phyloP scores from a whole-genome alignment of 208 protist genomes.

The Trypanosoma theileri region DNA sequence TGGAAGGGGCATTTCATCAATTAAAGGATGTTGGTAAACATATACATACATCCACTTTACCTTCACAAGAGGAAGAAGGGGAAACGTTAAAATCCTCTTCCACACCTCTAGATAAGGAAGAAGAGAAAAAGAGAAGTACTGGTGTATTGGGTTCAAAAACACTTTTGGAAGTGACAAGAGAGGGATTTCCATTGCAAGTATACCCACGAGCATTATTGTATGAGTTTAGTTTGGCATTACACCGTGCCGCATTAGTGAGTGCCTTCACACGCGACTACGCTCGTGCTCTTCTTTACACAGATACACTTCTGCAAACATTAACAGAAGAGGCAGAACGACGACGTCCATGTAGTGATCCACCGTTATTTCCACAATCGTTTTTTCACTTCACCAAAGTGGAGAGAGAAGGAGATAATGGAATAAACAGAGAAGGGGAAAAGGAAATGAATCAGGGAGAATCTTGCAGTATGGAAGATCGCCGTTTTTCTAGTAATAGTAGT shows the following conservation, averaged over 20 bases:
- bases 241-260: neutral
- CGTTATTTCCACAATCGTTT: neutral
- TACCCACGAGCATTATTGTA: neutral
- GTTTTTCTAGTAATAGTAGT: neutral
- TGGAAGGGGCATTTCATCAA: no score
- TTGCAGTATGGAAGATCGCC: neutral
- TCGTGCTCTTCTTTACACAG: neutral
- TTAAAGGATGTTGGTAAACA: no score
- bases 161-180: no score
- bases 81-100: no score
- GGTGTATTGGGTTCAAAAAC: no score
- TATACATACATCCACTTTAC: no score
- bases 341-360: neutral
- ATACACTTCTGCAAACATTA: neutral
- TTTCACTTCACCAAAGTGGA: neutral
- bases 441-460: neutral
- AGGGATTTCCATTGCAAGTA: neutral
- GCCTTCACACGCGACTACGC: neutral
- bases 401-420: neutral
- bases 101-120: no score
- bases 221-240: constrained; percentile 9
- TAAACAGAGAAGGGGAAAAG: no score
- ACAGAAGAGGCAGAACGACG: neutral
- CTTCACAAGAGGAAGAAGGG: no score
- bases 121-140: no score